Base-by-base conservation (phyloP, 331 rosid genomes). In the Quercus lobata region DNA sequence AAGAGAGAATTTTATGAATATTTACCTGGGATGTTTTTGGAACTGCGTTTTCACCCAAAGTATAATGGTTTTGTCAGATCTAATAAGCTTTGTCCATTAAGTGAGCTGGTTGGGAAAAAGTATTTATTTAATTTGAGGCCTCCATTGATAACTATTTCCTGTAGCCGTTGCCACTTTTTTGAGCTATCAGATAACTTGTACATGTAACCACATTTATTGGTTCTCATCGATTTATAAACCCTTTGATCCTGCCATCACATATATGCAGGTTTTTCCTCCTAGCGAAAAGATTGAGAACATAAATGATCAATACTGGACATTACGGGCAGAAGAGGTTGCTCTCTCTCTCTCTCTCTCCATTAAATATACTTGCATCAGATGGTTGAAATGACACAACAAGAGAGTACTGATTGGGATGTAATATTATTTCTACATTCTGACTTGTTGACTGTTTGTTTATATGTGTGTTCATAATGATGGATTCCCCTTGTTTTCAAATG, bases 271-370 rank as follows among this genome's bases (percentile, higher is more conserved):
- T 69, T 94, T 94, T 75, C 96, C 98, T 69, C 94, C 86, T 29
- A 83, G 57, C 82, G 98, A 94, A 82, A 94, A 88, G 91, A 94
- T 94, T 55, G 97, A 92, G 86, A 90, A 88, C 81, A 92, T 94
- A 19, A 92, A 92, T 75, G 98, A 94, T 82, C 97, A 92, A 71
- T 92, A 94, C 89, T 92, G 97, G 97, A 92, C 98, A 6, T 86
- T 94, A 69, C 89, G 98, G 21, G 98, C 98, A 4, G 98, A 94
- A 73, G 98, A 94, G 97, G 98, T 92, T 77, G 63, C 30, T 62
- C 2, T 83, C 75, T 87, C 30, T 77, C 69, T 58, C 19, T 79
- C 57, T 37, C 72, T 55, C 72, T 12, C 25, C 27, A 60, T 60
- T 15, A 22, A 12, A 22, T 60, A 22, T 27, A 60, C 44, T 15